Conservation (phyloP, 768 basidiomycete species). For the Mycena belliarum region DNA sequence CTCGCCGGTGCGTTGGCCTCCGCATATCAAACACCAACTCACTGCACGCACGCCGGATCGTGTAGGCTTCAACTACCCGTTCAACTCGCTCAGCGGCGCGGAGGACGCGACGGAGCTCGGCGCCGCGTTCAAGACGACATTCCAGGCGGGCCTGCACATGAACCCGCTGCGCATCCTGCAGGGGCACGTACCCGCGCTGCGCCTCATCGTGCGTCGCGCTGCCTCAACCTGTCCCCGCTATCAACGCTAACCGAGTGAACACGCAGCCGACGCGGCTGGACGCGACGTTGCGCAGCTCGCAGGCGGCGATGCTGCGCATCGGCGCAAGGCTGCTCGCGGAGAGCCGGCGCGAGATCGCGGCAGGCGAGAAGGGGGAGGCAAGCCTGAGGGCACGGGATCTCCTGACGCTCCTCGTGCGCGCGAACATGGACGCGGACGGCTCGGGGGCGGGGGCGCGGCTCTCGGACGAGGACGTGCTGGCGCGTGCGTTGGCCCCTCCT, state of each 20-base stretch:
- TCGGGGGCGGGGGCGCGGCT: slow-evolving; percentile 52
- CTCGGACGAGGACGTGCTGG: slow-evolving; percentile 61
- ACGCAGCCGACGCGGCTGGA: slow-evolving; percentile 27
- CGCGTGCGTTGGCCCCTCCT: too few relatives aligned
- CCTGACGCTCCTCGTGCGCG: slow-evolving; percentile 57
- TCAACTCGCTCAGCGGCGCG: too few relatives aligned
- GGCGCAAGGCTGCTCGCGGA: slow-evolving; percentile 48
- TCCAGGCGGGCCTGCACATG: slow-evolving; percentile 37
- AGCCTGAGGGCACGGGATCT: slow-evolving; percentile 55
- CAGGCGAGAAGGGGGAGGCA: slow-evolving; percentile 31
- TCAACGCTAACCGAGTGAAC: too few relatives aligned
- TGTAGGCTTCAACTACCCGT: slow-evolving; percentile 13
- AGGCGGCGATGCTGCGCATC: slow-evolving; percentile 47
- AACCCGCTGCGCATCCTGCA: slow-evolving; percentile 26
- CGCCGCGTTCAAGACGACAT: slow-evolving; percentile 30
- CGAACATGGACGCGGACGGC: slow-evolving; percentile 63
- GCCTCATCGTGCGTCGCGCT: slow-evolving; percentile 29
- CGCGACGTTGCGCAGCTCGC: slow-evolving; percentile 9
- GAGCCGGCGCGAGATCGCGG: slow-evolving; percentile 43
- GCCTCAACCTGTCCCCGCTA: too few relatives aligned
- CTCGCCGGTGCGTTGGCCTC: slow-evolving; percentile 33
- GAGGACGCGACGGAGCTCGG: too few relatives aligned
- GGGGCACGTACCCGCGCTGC: slow-evolving; percentile 29
- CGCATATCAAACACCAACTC: too few relatives aligned
- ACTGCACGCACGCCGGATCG: too few relatives aligned